These are phyloP conservation scores for Nematocida displodere DNA, from an alignment of 371 early-diverging fungal genomes.

Conservation along the genomic window DNA sequence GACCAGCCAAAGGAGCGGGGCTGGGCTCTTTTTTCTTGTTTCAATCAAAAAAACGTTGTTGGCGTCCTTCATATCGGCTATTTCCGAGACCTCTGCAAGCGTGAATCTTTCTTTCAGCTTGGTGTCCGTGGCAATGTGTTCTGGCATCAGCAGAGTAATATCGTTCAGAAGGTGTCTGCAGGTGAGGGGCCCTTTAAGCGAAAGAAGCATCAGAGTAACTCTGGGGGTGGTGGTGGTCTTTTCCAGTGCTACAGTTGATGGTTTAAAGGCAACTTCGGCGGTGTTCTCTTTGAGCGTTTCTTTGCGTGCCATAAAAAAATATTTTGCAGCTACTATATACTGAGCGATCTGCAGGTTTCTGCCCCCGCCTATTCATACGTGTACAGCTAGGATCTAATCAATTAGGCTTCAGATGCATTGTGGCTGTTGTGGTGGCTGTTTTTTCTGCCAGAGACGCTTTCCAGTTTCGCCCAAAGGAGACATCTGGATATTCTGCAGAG, in stretches of 20 bases:
- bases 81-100: conserved; percentile 16
- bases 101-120: conserved; percentile 47
- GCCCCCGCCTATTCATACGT: too few relatives aligned
- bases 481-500: background rate
- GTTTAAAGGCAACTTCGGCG: background rate
- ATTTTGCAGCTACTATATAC: conserved; percentile 3
- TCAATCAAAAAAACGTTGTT: conserved; percentile 40
- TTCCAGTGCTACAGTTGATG: background rate
- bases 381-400: too few relatives aligned
- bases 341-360: too few relatives aligned
- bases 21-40: conserved; percentile 43
- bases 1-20: conserved; percentile 46
- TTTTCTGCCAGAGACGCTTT: too few relatives aligned
- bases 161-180: conserved; percentile 37
- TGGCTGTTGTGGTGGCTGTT: too few relatives aligned
- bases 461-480: background rate
- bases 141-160: conserved; percentile 11
- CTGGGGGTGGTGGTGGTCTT: background rate
- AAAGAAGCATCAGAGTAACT: conserved; percentile 42
- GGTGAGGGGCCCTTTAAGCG: conserved; percentile 15
- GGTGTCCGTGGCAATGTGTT: conserved; percentile 19
- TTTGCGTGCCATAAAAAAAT: background rate
- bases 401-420: too few relatives aligned
- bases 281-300: background rate
- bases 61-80: conserved; percentile 37